Conservation (phyloP, 768 basidiomycete genomes). For the Boletus tomentosulus region DNA sequence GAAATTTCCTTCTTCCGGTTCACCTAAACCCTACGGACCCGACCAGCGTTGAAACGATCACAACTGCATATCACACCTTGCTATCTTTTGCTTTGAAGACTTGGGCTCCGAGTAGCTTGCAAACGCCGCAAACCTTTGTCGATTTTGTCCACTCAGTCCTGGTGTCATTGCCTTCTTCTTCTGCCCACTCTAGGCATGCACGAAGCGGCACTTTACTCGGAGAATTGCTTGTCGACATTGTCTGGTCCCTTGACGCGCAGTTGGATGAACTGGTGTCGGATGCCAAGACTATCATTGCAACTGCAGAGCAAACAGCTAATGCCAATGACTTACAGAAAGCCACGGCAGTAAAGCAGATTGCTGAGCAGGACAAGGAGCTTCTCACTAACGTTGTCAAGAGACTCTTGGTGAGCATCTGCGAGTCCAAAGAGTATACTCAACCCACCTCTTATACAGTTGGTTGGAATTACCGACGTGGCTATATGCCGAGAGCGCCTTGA, state of each 20-base stretch:
- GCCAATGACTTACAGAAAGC: conserved; percentile 27
- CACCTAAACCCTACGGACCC: conserved; percentile 58
- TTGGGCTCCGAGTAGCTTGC: conserved; percentile 45
- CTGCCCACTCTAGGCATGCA: conserved; percentile 34
- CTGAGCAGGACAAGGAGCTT: conserved; percentile 61
- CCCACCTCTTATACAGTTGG: conserved; percentile 39
- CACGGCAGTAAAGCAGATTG: conserved; percentile 46
- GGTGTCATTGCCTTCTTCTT: conserved; percentile 62
- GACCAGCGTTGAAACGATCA: conserved; percentile 50
- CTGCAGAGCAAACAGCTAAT: conserved; percentile 23
- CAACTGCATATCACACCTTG: conserved; percentile 67
- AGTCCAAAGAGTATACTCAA: not conserved
- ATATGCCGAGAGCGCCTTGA: conserved; percentile 77
- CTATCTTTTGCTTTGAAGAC: conserved; percentile 54
- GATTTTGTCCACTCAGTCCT: conserved; percentile 64
- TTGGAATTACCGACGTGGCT: conserved; percentile 51
- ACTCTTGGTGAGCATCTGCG: conserved; percentile 45
- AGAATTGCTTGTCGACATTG: conserved; percentile 70
- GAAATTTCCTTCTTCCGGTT: conserved; percentile 53
- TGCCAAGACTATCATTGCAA: conserved; percentile 40
- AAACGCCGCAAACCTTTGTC: conserved; percentile 50
- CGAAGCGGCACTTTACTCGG: conserved; percentile 49
- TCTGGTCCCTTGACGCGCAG: conserved; percentile 78
- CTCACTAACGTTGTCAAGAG: conserved; percentile 55
- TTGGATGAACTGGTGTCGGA: conserved; percentile 68